Conservation (phyloP, 257 asterid genomes). For the Ilex asprella region DNA sequence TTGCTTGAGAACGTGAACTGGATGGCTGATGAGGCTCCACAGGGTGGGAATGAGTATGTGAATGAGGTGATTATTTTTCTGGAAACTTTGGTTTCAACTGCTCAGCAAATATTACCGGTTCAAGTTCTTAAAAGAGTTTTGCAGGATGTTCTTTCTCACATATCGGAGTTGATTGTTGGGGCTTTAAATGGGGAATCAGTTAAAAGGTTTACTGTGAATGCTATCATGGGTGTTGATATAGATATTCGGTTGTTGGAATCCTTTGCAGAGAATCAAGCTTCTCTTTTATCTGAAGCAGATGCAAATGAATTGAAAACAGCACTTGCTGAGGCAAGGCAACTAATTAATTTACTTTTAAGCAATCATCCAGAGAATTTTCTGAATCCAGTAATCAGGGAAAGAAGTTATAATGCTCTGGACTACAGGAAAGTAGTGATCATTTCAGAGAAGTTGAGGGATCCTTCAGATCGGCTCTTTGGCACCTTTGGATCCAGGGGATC, state of each 20-base stretch:
- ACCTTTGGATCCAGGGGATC: conserved; percentile 91
- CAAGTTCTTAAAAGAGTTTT: conserved; percentile 77
- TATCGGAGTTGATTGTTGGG: conserved; percentile 82
- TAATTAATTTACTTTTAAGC: conserved; percentile 81
- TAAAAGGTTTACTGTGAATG: conserved; percentile 65
- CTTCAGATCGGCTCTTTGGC: conserved; percentile 71
- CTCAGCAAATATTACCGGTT: conserved; percentile 85
- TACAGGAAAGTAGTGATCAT: conserved; percentile 70
- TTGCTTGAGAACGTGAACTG: conserved; percentile 90
- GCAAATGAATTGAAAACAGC: conserved; percentile 60
- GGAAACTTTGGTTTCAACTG: conserved; percentile 85
- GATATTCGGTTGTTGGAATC: conserved; percentile 79
- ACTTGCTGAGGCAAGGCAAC: conserved; percentile 81
- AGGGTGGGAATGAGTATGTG: conserved; percentile 80
- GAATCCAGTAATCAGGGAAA: conserved; percentile 90
- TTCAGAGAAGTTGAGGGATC: conserved; percentile 91
- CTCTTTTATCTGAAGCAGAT: conserved; percentile 59
- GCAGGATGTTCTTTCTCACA: conserved; percentile 79
- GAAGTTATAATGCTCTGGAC: conserved; percentile 75
- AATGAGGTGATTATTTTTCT: conserved; percentile 84
- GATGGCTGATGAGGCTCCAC: conserved; percentile 76
- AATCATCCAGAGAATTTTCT: conserved; percentile 88
- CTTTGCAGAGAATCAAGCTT: conserved; percentile 84
- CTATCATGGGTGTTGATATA: conserved; percentile 73
- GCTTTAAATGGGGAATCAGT: conserved; percentile 72